These are phyloP conservation scores for Candida koratica DNA, from an alignment of 805 yeast species.

Conservation along the genomic window DNA sequence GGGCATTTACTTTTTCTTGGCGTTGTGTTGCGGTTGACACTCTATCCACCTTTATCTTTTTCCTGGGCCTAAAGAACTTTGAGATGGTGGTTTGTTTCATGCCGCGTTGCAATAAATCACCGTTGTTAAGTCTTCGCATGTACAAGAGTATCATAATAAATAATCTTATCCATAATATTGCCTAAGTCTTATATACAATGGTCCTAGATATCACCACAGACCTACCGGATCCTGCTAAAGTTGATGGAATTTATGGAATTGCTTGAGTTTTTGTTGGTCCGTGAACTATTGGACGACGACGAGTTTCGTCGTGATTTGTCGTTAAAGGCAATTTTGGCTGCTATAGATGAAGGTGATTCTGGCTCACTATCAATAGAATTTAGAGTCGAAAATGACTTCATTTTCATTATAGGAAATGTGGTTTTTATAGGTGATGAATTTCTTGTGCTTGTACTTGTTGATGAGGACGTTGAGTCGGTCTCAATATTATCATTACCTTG, in stretches of 20 bases:
- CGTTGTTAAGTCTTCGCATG: too few species aligned
- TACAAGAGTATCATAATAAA: too few species aligned
- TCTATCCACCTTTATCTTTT: constrained; percentile 1
- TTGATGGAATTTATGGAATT: constrained; percentile 17
- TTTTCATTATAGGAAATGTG: constrained; percentile 9
- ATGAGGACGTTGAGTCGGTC: constrained; percentile 10
- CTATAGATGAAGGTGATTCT: constrained; percentile 23
- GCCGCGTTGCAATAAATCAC: too few species aligned
- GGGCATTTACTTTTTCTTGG: constrained; percentile 14
- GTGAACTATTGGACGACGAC: constrained; percentile 11
- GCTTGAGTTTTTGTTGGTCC: constrained; percentile 14
- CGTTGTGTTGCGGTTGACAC: neutral
- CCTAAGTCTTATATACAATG: too few species aligned
- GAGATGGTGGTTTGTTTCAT: constrained; percentile 8
- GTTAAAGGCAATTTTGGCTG: constrained; percentile 26
- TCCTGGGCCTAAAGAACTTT: constrained; percentile 5
- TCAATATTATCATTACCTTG: constrained; percentile 13
- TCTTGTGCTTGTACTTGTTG: constrained; percentile 9
- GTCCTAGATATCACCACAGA: too few species aligned
- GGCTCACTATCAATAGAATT: constrained; percentile 6
- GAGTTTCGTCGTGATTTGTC: constrained; percentile 15
- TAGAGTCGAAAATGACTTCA: constrained; percentile 7
- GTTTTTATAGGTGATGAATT: constrained; percentile 14
- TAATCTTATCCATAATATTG: too few species aligned
- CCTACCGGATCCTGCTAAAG: constrained; percentile 15